Percentiles rank a stretch among this genome's conserved stretches.
Evolutionary conservation across 371 early-diverging fungal species (phyloP).

Genomic region (Basidiobolus meristosporus): DNA sequence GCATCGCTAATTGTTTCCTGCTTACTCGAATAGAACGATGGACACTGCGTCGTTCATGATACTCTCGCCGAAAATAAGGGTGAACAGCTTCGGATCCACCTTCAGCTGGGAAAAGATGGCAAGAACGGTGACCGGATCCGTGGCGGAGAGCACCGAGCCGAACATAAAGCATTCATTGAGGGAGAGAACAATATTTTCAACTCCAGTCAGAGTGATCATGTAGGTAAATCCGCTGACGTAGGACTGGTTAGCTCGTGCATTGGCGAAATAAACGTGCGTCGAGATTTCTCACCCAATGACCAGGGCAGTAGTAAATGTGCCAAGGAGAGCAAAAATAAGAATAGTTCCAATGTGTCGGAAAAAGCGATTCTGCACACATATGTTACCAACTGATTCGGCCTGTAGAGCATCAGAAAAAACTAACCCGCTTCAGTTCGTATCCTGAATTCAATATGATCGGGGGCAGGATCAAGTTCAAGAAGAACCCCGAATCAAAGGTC

Average conservation of each 20-base stretch:
- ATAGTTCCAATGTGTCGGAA: not conserved
- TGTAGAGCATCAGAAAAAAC: no score
- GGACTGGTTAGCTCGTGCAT: no score
- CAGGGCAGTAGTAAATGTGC: not conserved
- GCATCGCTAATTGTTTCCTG: not conserved
- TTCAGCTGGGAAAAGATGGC: constrained; percentile 79
- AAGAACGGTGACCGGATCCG: constrained; percentile 89
- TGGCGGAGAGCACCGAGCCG: constrained; percentile 84
- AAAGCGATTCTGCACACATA: not conserved
- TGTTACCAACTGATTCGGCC: no score
- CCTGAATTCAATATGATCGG: constrained; percentile 92
- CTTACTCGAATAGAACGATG: constrained; percentile 76
- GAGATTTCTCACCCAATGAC: not conserved
- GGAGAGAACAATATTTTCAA: constrained; percentile 33
- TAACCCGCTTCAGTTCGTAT: constrained; percentile 73
- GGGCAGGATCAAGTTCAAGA: constrained; percentile 87
- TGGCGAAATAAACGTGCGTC: no score
- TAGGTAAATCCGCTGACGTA: constrained; percentile 39
- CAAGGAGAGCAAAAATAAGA: not conserved
- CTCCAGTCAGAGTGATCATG: constrained; percentile 42
- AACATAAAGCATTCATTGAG: constrained; percentile 82
- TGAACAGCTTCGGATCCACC: constrained; percentile 81
- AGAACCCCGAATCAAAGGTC: constrained; percentile 75
- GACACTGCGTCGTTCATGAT: constrained; percentile 89
- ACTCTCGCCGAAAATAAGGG: constrained; percentile 88